Base-by-base conservation (phyloP, 495 filamentous ascomycete species). In the Copromyces sp. region DNA sequence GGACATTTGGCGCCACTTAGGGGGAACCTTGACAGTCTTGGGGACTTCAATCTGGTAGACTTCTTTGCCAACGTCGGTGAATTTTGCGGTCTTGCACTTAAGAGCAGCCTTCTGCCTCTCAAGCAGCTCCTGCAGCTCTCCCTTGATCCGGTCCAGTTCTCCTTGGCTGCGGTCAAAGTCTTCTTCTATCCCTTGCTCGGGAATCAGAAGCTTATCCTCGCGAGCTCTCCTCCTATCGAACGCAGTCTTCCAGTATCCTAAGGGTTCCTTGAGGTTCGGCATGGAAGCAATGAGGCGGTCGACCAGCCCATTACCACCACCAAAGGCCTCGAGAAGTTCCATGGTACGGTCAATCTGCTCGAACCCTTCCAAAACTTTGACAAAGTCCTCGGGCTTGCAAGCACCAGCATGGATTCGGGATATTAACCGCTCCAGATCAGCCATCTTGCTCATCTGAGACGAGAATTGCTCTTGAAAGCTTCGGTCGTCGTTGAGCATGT, bases 1-100 rank as follows among this genome's bases (percentile, higher is more conserved):
- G 20, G 94, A 98, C 94, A 97, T 98, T 80, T 98, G 95, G 76
- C 93, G 89, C 96, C 96, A 99, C 74, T 82, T 83, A 75, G 92
- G 90, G 0, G 96, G 95, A 8, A 99, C 87, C 79, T 94, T 97
- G 78, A 94, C 86, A 59, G 93, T 91, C 75, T 91, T 89, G 0
- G 96, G 96, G 0, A 93, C 91, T 80, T 99, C 96, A 3, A 99
- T 87, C 80, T 98, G 94, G 79, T 97, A 99, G 68, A 98, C 92
- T 77, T 99, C 96, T 81, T 98, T 99, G 37, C 96, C 96, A 41
- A 94, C 92, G 78, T 98, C 93, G 38, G 89, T 89, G 82, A 91
- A 99, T 73, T 87, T 89, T 75, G 98, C 90, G 2, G 92, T 89
- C 73, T 83, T 87, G 75, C 82, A 86, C 71, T 83, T 84, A 9